These are phyloP conservation scores for Aspergillus ruber DNA, from an alignment of 2,329 filamentous ascomycete species.

Conservation along the genomic window DNA sequence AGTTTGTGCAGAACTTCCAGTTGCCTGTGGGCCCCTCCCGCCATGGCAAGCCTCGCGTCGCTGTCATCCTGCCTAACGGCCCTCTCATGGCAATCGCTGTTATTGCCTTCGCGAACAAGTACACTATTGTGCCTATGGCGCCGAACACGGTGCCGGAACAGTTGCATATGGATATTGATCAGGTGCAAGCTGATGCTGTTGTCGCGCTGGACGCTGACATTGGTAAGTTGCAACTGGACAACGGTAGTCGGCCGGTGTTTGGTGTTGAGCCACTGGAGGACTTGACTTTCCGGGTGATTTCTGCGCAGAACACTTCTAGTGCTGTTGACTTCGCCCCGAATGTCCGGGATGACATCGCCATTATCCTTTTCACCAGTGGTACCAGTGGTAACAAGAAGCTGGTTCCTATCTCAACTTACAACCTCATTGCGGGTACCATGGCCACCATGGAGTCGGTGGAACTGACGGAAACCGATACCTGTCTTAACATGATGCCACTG, in stretches of 20 bases:
- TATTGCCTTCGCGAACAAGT: conserved; percentile 46
- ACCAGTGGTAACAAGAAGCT: conserved; percentile 56
- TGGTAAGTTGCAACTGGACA: not conserved
- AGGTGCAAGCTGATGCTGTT: conserved; percentile 43
- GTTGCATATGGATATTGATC: conserved; percentile 46
- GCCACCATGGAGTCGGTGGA: conserved; percentile 52
- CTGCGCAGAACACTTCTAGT: not conserved
- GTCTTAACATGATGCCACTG: conserved; percentile 56
- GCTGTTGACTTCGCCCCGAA: conserved; percentile 35
- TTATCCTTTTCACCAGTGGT: conserved; percentile 53
- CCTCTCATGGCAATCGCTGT: conserved; percentile 47
- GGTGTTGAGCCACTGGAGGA: conserved; percentile 21
- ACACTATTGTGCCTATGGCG: conserved; percentile 49
- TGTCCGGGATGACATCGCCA: conserved; percentile 41
- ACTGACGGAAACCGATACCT: conserved; percentile 42
- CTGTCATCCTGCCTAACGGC: conserved; percentile 50
- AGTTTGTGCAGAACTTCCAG: conserved; percentile 17
- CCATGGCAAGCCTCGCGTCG: conserved; percentile 37
- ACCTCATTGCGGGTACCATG: conserved; percentile 46
- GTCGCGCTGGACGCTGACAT: conserved; percentile 34
- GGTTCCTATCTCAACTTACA: conserved; percentile 48
- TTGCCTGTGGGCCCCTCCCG: conserved; percentile 15
- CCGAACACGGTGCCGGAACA: conserved; percentile 45
- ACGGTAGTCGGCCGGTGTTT: not conserved
- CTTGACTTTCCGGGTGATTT: conserved; percentile 20